Conservation (phyloP, 768 basidiomycete species). For the Gymnopilus dilepis region DNA sequence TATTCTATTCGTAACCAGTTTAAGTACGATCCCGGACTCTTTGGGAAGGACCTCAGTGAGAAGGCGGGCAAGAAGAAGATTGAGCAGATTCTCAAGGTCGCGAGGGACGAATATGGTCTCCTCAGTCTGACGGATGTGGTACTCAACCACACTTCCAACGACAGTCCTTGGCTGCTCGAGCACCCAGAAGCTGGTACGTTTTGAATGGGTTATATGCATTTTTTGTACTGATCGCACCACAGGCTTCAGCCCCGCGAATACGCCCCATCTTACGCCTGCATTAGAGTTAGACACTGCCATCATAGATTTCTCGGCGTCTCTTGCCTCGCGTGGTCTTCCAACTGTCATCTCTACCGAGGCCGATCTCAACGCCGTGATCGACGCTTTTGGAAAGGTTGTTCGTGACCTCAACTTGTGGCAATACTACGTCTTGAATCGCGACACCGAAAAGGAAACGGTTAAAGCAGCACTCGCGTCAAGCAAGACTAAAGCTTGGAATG, state of each 20-base stretch:
- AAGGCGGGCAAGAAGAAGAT: conserved; percentile 63
- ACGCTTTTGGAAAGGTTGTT: conserved; percentile 64
- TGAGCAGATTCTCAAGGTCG: conserved; percentile 66
- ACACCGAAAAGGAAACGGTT: conserved; percentile 64
- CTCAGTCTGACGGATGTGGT: conserved; percentile 94
- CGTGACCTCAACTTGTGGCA: conserved; percentile 85
- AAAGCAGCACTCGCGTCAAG: conserved; percentile 55
- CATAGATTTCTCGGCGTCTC: conserved; percentile 74
- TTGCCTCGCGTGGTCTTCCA: conserved; percentile 73
- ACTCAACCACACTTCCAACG: conserved; percentile 95
- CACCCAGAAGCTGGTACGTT: conserved; percentile 93
- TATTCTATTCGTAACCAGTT: conserved; percentile 93
- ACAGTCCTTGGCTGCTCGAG: conserved; percentile 87
- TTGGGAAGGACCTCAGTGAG: conserved; percentile 43
- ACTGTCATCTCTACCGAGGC: conserved; percentile 62
- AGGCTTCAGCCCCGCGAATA: conserved; percentile 92
- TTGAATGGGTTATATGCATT: no score
- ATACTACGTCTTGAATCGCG: conserved; percentile 87
- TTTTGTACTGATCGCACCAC: not conserved
- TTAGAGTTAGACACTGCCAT: conserved; percentile 90
- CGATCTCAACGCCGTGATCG: conserved; percentile 73
- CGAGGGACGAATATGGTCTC: conserved; percentile 86
- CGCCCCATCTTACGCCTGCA: conserved; percentile 91
- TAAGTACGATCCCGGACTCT: conserved; percentile 79
- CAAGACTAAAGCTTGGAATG: conserved; percentile 62